Evolutionary conservation across 805 yeast genomes (phyloP), one percentile per base, ranked within the genome.

Genomic region (Candida nitratophila): DNA sequence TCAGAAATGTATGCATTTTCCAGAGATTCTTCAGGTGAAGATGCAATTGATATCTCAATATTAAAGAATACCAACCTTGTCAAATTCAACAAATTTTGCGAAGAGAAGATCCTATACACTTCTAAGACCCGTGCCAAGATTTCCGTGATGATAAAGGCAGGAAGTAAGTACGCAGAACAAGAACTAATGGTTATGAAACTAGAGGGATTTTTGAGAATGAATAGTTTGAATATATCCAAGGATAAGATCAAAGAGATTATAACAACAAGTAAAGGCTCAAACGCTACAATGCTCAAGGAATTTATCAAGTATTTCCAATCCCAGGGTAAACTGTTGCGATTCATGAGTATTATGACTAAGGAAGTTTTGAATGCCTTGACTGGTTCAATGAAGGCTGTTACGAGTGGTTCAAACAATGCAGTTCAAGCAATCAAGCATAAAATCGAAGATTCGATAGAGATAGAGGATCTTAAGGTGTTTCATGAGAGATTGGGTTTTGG

Each of bases 191-290:
- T 59, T 19, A 51, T 71, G 22, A 76, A 73, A 42, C 36, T 76
- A 10, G 73, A 69, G 42, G 58, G 65, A 5, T 73, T 74, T 43
- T 54, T 77, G 37, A 69, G 66, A 26, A 63, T 71, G 49, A 70
- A 74, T 42, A 79, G 79, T 0, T 53, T 77, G 20, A 65, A 72
- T 2, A 73, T 77, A 8, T 61, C 71, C 7, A 56, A 61, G 9
- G 68, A 66, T 0, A 66, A 62, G 24, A 48, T 77, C 21, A 51
- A 54, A 6, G 62, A 59, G 12, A 68, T 77, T 4, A 58, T 76
- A 1, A 60, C 64, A 1, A 51, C 50, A 6, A 51, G 75, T 7
- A 57, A 68, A 0, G 70, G 73, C 0, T 69, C 65, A 3, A 65
- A 71, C 4, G 48, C 64, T 1, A 44, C 41, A 1, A 45, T 78